These are phyloP conservation scores for Argentina anserina DNA, from an alignment of 306 rosid genomes.

Conservation along the genomic window DNA sequence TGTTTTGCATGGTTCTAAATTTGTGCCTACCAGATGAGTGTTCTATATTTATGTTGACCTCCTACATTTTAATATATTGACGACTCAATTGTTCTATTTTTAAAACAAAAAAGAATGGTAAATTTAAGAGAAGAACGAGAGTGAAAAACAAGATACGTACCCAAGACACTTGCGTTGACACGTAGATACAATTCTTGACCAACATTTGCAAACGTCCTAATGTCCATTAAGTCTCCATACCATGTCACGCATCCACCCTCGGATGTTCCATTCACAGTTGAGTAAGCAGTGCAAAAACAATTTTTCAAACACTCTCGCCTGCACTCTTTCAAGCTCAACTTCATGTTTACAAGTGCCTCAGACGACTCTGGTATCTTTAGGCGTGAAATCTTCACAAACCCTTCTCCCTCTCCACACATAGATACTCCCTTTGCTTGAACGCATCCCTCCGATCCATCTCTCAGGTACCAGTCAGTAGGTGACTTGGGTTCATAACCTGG, in stretches of 20 bases:
- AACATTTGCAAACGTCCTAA: constrained; percentile 20
- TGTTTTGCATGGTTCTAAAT: too few relatives aligned
- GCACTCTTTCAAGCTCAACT: constrained; percentile 30
- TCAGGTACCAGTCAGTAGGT: constrained; percentile 25
- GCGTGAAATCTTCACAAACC: constrained; percentile 36
- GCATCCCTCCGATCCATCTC: constrained; percentile 48
- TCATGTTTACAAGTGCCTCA: constrained; percentile 17
- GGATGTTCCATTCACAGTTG: too few relatives aligned
- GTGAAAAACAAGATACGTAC: background rate
- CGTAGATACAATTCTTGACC: constrained; percentile 48
- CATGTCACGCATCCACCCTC: constrained; percentile 54
- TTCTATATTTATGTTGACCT: too few relatives aligned
- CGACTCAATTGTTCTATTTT: too few relatives aligned
- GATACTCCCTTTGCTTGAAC: constrained; percentile 29
- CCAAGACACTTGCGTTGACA: constrained; percentile 30
- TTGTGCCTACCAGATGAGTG: too few relatives aligned
- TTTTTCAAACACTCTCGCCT: constrained; percentile 34
- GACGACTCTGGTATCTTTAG: constrained; percentile 49
- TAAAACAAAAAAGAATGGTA: too few relatives aligned
- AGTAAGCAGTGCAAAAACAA: constrained; percentile 51
- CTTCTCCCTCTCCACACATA: constrained; percentile 50
- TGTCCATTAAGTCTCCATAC: constrained; percentile 47
- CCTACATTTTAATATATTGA: too few relatives aligned
- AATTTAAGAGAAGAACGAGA: too few relatives aligned
- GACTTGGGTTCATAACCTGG: constrained; percentile 51